Conservation (phyloP, 305 asterid species). For the Striga hermonthica region DNA sequence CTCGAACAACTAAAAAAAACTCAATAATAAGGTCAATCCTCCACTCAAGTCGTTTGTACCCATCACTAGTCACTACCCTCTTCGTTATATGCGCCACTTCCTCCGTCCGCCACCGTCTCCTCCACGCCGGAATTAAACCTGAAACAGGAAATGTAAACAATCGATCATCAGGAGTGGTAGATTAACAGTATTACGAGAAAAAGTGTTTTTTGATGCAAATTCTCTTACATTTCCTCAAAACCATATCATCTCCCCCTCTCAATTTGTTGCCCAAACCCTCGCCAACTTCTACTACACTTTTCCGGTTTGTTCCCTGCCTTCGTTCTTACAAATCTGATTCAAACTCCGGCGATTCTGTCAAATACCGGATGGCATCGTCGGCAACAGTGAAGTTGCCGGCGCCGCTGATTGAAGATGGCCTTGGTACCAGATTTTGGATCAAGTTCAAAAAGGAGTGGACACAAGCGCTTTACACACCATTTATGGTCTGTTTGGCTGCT, state of each 20-base stretch:
- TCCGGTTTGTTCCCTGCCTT: constrained; percentile 14
- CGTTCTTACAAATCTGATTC: constrained; percentile 36
- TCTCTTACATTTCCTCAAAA: constrained; percentile 31
- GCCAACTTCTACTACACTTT: constrained; percentile 7
- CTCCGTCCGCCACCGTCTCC: background rate
- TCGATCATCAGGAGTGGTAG: background rate
- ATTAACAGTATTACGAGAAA: background rate
- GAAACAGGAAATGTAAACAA: background rate
- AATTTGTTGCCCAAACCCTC: constrained; percentile 32
- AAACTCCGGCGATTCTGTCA: constrained; percentile 23
- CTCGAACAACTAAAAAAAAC: too few relatives aligned
- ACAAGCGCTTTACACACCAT: constrained; percentile 68
- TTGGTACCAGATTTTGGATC: constrained; percentile 69
- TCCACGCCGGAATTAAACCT: background rate
- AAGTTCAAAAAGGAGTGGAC: constrained; percentile 56
- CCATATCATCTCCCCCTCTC: constrained; percentile 30
- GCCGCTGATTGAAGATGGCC: constrained; percentile 46
- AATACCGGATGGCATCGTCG: constrained; percentile 47
- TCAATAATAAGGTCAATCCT: too few relatives aligned
- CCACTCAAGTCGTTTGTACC: too few relatives aligned
- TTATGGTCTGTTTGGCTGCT: constrained; percentile 71
- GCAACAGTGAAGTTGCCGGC: constrained; percentile 51
- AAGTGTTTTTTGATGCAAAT: constrained; percentile 30
- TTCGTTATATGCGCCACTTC: too few relatives aligned
- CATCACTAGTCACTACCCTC: too few relatives aligned